These are phyloP conservation scores for Metschnikowia vanudenii DNA, from an alignment of 805 yeast species.

Conservation along the genomic window DNA sequence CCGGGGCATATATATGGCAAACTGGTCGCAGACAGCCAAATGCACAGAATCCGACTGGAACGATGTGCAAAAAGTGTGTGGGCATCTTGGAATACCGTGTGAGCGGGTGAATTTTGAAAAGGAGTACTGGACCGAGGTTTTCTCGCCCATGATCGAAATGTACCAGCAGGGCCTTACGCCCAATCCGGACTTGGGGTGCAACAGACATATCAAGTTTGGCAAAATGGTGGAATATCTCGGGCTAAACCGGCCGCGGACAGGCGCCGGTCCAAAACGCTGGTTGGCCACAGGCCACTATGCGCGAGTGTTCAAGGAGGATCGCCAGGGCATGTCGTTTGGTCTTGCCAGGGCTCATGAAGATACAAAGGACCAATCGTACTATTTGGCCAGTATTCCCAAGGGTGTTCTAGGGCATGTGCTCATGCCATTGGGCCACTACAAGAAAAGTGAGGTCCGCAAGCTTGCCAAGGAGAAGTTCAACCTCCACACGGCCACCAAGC, in stretches of 20 bases:
- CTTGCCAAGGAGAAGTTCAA: conserved; percentile 54
- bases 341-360: conserved; percentile 57
- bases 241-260: neutral
- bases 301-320: conserved; percentile 42
- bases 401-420: conserved; percentile 48
- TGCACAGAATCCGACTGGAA: conserved; percentile 90
- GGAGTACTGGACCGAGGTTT: conserved; percentile 92
- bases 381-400: conserved; percentile 65
- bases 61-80: conserved; percentile 68
- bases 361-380: conserved; percentile 87
- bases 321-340: conserved; percentile 25
- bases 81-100: conserved; percentile 61
- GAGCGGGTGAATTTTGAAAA: conserved; percentile 79
- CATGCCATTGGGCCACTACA: conserved; percentile 78
- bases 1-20: conserved; percentile 87
- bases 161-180: conserved; percentile 81
- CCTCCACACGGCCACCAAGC: conserved; percentile 69
- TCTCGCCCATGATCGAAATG: conserved; percentile 82
- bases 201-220: conserved; percentile 85
- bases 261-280: conserved; percentile 43
- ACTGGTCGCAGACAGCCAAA: conserved; percentile 69
- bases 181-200: conserved; percentile 91
- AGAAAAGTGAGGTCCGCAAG: conserved; percentile 71
- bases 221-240: conserved; percentile 57
- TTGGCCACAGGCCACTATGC: conserved; percentile 88